Evolutionary conservation across 2,329 filamentous ascomycete species (phyloP).

Genomic region (Pseudogymnoascus sp.): DNA sequence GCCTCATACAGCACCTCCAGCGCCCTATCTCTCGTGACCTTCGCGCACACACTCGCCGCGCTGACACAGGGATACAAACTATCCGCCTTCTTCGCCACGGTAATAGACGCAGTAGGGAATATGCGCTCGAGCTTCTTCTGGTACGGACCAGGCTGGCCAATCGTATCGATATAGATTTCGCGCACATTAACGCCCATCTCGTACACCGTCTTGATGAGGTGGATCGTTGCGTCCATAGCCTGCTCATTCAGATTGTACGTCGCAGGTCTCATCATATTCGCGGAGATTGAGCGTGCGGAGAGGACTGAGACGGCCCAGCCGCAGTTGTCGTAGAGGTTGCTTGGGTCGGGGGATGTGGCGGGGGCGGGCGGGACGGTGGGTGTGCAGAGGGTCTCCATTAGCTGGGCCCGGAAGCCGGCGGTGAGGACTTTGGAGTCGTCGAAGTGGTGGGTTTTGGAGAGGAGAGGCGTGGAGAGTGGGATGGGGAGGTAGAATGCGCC

Average conservation of each 20-base stretch:
- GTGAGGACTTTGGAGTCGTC: constrained; percentile 93
- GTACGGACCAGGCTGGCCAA: constrained; percentile 75
- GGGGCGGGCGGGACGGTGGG: constrained; percentile 26
- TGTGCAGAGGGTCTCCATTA: constrained; percentile 65
- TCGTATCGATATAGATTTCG: constrained; percentile 93
- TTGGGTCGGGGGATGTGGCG: constrained; percentile 15
- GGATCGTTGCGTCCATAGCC: constrained; percentile 84
- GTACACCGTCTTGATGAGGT: constrained; percentile 70
- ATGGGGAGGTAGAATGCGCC: constrained; percentile 68
- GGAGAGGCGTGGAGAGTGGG: constrained; percentile 60
- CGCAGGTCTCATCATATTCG: constrained; percentile 33
- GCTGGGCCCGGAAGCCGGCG: constrained; percentile 62
- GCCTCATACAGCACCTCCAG: constrained; percentile 68
- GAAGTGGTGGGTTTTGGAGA: constrained; percentile 75
- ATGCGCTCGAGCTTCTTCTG: constrained; percentile 75
- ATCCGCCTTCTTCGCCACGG: constrained; percentile 85
- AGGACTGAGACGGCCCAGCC: constrained; percentile 80
- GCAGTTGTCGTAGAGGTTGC: constrained; percentile 53
- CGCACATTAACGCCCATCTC: constrained; percentile 70
- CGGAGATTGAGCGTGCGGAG: constrained; percentile 50
- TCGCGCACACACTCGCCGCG: constrained; percentile 88
- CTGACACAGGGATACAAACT: constrained; percentile 87
- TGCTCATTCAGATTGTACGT: constrained; percentile 92
- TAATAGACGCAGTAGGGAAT: constrained; percentile 70
- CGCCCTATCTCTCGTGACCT: constrained; percentile 87